These are phyloP conservation scores for Basipetospora chlamydospora DNA, from an alignment of 2,329 filamentous ascomycete genomes.

Conservation along the genomic window DNA sequence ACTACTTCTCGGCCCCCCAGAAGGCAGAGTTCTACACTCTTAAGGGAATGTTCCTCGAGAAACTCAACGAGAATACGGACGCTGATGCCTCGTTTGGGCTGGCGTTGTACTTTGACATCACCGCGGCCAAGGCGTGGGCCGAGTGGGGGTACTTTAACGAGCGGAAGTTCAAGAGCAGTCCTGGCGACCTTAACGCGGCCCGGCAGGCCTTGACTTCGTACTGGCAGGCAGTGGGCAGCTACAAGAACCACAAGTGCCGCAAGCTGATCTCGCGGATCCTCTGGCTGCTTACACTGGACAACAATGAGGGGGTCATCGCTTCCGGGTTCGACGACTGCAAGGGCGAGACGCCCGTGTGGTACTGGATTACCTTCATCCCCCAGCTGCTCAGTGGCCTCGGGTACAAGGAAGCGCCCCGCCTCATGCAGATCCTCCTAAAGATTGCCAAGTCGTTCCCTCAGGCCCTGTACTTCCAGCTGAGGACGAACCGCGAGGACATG, in stretches of 20 bases:
- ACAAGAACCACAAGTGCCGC: conserved; percentile 91
- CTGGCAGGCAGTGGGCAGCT: conserved; percentile 85
- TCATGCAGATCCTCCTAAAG: conserved; percentile 75
- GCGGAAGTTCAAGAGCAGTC: conserved; percentile 84
- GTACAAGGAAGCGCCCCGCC: conserved; percentile 78
- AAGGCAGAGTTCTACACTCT: conserved; percentile 99
- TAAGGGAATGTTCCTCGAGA: conserved; percentile 98
- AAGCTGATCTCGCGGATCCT: conserved; percentile 87
- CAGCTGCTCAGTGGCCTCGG: conserved; percentile 85
- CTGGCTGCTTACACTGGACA: conserved; percentile 90
- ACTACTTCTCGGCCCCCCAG: conserved; percentile 90
- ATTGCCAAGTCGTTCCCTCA: conserved; percentile 95
- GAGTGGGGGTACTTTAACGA: conserved; percentile 99
- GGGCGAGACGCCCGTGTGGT: conserved; percentile 95
- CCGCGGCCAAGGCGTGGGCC: conserved; percentile 92
- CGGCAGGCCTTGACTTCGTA: conserved; percentile 92
- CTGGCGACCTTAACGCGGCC: conserved; percentile 65
- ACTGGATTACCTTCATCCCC: conserved; percentile 98
- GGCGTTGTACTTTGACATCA: conserved; percentile 89
- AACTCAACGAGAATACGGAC: conserved; percentile 78
- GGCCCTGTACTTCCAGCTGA: conserved; percentile 85
- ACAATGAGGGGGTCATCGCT: conserved; percentile 68
- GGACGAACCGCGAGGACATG: conserved; percentile 91
- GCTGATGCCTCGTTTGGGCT: conserved; percentile 90
- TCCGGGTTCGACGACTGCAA: conserved; percentile 91